Base-by-base conservation (phyloP, 208 protist species). In the Leishmania tropica region DNA sequence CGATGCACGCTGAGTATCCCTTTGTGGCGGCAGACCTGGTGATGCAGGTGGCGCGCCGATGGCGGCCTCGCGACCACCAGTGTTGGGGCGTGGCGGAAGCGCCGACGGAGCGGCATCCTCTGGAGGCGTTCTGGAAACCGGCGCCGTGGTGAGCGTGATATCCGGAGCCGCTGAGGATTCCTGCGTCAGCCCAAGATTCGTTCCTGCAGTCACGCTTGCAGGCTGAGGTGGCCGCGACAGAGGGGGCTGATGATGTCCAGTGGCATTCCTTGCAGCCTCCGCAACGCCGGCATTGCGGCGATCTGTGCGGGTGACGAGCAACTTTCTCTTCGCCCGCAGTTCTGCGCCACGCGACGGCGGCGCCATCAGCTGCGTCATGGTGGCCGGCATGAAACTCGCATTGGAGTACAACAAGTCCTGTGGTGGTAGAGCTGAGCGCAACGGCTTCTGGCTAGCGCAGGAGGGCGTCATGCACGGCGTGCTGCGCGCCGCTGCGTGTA, bases 291-390 rank as follows among this genome's bases (percentile, higher is more conserved):
- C 73, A 56, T 82, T 79, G 54, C 81, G 77, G 31, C 80, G 83
- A 76, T 90, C 87, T 35, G 87, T 84, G 79, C 87, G 87, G 19
- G 87, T 90, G 35, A 90, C 78, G 51, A 75, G 83, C 48, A 90
- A 81, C n/a, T 82, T 81, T 47, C 81, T 71, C 45, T 81, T 82
- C 64, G 87, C 87, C 53, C 87, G 87, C 65, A 90, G 75, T 73
- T 90, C 87, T 2, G 87, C 87, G 17, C 68, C 75, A 64, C 80
- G 78, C 28, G 87, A 90, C 17, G 87, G 87, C 58, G 81, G 81
- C 42, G 87, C 87, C 79, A 90, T 81, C 77, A 90, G 84, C 77
- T 90, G 87, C 79, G 87, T 81, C 75, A 90, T 84, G 5, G 87
- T 90, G 48, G 84, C 82, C 0, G 81, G 75, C 56, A 68, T 51